These are phyloP conservation scores for Coniella lustricola DNA, from an alignment of 2,329 filamentous ascomycete genomes.

Conservation along the genomic window DNA sequence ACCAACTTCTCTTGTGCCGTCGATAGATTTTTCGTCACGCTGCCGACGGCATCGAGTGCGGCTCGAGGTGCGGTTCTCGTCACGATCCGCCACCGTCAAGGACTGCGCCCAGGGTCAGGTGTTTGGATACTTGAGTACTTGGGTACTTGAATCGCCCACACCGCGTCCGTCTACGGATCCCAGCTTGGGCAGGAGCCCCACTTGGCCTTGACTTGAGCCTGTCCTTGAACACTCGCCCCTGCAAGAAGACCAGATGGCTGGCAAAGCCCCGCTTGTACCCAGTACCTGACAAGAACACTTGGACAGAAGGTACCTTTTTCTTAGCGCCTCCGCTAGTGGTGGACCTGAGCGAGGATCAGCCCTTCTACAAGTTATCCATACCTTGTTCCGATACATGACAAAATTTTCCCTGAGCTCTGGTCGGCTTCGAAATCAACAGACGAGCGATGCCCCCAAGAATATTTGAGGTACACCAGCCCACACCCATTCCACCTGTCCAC, in stretches of 20 bases:
- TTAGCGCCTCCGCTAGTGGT: conserved; percentile 10
- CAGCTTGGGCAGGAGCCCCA: not conserved
- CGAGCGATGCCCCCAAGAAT: conserved; percentile 15
- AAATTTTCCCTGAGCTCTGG: conserved; percentile 15
- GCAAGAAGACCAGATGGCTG: not conserved
- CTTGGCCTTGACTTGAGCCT: no score
- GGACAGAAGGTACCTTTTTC: conserved; percentile 2
- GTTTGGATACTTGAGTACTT: no score
- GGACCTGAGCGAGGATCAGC: conserved; percentile 12
- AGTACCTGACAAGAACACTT: conserved; percentile 11
- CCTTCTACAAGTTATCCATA: conserved; percentile 12
- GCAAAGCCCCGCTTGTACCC: not conserved
- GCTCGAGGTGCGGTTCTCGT: not conserved
- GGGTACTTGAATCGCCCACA: no score
- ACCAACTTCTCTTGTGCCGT: not conserved
- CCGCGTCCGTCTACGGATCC: not conserved
- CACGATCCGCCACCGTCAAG: conserved; percentile 2
- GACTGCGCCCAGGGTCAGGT: not conserved
- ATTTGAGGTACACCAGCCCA: conserved; percentile 19
- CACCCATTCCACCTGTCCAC: conserved; percentile 15
- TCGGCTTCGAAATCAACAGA: conserved; percentile 12
- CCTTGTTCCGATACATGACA: conserved; percentile 16
- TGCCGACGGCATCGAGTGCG: not conserved
- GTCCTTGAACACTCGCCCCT: no score
- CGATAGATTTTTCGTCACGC: not conserved